These are phyloP conservation scores for Haberlea rhodopensis DNA, from an alignment of 257 asterid genomes.

Conservation along the genomic window DNA sequence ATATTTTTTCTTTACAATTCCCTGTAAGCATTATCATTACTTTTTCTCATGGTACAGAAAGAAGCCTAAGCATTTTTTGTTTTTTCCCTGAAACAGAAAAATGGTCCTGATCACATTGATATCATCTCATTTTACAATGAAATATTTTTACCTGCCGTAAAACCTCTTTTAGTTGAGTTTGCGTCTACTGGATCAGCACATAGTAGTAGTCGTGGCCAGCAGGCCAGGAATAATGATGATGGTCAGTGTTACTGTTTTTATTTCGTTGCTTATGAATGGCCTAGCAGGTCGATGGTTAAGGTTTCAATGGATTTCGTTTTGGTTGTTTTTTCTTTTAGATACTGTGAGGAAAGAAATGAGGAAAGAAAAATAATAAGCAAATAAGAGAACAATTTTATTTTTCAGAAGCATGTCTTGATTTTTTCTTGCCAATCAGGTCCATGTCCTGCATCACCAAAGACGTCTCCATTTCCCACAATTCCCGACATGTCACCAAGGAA, in stretches of 20 bases:
- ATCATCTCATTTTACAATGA: slow-evolving; percentile 92
- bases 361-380: slow-evolving; percentile 10
- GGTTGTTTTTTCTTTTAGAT: background rate
- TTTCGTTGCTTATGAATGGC: background rate
- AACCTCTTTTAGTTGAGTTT: slow-evolving; percentile 88
- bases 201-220: slow-evolving; percentile 44
- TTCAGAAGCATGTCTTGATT: slow-evolving; percentile 13
- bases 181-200: slow-evolving; percentile 66
- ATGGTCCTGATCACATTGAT: slow-evolving; percentile 81
- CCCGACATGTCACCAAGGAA: slow-evolving; percentile 99
- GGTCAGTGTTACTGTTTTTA: slow-evolving; percentile 42
- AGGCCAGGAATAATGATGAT: slow-evolving; percentile 44
- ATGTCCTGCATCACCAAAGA: slow-evolving; percentile 73
- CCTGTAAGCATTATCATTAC: background rate
- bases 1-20: slow-evolving; percentile 21
- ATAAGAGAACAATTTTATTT: background rate
- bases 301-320: slow-evolving; percentile 11
- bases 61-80: slow-evolving; percentile 22
- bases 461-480: slow-evolving; percentile 82
- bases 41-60: background rate
- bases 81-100: slow-evolving; percentile 53
- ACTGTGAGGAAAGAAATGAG: background rate
- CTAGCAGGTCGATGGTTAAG: background rate
- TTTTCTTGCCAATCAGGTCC: slow-evolving; percentile 44
- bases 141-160: slow-evolving; percentile 76